Base-by-base conservation (phyloP, 1,284 basidiomycete species). In the Moesziomyces parantarcticus region DNA sequence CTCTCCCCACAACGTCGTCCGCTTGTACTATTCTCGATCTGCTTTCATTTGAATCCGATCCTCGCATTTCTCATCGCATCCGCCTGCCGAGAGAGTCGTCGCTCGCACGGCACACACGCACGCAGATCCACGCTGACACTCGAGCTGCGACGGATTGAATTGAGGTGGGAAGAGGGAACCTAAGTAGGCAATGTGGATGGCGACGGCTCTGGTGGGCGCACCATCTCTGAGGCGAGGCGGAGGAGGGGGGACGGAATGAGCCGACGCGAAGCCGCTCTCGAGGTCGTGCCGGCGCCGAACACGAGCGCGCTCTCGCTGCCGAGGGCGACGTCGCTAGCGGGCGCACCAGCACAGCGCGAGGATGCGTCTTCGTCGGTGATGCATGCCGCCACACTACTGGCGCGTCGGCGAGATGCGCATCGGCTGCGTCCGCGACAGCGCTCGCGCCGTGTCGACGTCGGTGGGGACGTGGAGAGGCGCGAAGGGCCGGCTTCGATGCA, bases 191-290 rank as follows among this genome's bases (percentile, higher is more conserved):
- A 32, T 13, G 10, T 32, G 29, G 1, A 13, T 32, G 29, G 29
- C 13, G n/a, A 36, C 41, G 25, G 21, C 50, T 72, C 69, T 67
- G 69, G 69, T 43, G 69, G 69, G n/a, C 69, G 63, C 22, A 72
- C 69, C 69, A 72, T 72, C 63, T 72, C 63, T 67, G 69, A 72
- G 45, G 63, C 55, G 59, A 72, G 46, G 1, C 55, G 21, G 23
- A 59, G 65, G 4, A 58, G 50, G 29, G 46, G 50, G 48, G 58
- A 42, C 48, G 48, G 55, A 16, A 62, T 21, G 13, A 18, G 58
- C 26, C 65, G 55, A 42, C 50, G 51, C n/a, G 50, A 58, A 7
- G 47, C 44, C 20, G 51, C 60, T 16, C 50, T 39, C 7, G 43
- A 23, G 21, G 43, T 11, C 5, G 42, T 42, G 26, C 43, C 43